Percentiles rank a stretch among this genome's conserved stretches.
Evolutionary conservation across 495 filamentous ascomycete genomes (phyloP).

Genomic region (Cercophora scortea): DNA sequence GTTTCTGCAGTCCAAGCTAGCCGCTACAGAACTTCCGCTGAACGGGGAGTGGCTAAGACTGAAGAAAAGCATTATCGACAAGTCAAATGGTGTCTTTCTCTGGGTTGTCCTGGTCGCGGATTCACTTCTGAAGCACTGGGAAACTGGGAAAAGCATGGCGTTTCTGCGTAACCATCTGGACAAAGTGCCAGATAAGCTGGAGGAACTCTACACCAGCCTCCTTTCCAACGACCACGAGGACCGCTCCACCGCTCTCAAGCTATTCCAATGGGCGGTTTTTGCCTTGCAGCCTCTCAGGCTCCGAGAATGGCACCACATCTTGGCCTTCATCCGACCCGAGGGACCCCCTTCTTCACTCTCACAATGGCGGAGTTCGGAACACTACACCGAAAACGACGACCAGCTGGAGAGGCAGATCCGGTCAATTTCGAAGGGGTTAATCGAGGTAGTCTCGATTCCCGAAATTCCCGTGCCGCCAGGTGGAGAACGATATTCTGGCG

Average conservation of each 20-base stretch:
- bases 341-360: not conserved
- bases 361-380: conserved; percentile 1
- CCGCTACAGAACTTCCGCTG: not conserved
- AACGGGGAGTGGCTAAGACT: not conserved
- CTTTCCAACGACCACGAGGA: not conserved
- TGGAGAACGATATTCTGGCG: not conserved
- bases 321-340: conserved; percentile 8
- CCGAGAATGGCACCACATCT: conserved; percentile 13
- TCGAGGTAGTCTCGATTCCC: not conserved
- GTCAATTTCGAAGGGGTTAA: not conserved
- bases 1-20: conserved; percentile 4
- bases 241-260: not conserved
- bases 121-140: conserved; percentile 2
- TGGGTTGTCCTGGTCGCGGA: conserved; percentile 15
- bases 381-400: conserved; percentile 5
- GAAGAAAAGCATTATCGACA: conserved; percentile 1
- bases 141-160: not conserved
- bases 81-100: conserved; percentile 10
- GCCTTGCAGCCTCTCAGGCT: conserved; percentile 6
- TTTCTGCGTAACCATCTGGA: not conserved
- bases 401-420: not conserved
- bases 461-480: not conserved
- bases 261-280: conserved; percentile 13
- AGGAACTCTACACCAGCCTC: not conserved
- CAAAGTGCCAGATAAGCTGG: not conserved